Conservation (phyloP, 1,284 basidiomycete genomes). For the Ceratobasidium theobromae region DNA sequence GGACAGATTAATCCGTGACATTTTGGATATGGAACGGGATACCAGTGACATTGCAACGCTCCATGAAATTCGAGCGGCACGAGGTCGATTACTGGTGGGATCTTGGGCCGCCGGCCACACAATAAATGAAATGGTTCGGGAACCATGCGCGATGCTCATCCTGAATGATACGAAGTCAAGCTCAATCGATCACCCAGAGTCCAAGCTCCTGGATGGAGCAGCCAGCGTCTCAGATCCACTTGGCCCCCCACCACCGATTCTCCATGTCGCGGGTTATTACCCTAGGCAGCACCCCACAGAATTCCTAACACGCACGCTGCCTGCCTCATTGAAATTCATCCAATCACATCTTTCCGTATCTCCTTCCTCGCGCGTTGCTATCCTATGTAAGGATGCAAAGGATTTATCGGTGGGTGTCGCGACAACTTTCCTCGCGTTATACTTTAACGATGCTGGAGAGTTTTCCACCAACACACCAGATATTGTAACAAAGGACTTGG, state of each 20-base stretch:
- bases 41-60: neutral
- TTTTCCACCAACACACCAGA: conserved; percentile 34
- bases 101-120: neutral
- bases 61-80: neutral
- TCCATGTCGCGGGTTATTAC: conserved; percentile 37
- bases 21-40: neutral
- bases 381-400: conserved; percentile 59
- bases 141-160: neutral
- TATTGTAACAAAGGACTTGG: conserved; percentile 54
- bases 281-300: conserved; percentile 55
- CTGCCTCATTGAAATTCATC: conserved; percentile 54
- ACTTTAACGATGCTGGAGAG: conserved; percentile 58
- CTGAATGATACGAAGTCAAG: neutral
- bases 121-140: no score
- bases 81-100: conserved; percentile 7
- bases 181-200: neutral
- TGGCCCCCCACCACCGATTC: neutral
- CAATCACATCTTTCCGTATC: conserved; percentile 43
- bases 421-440: conserved; percentile 56
- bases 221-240: neutral
- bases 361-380: conserved; percentile 48
- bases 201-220: neutral
- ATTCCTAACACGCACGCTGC: conserved; percentile 55
- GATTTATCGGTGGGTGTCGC: conserved; percentile 66
- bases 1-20: conserved; percentile 49